Evolutionary conservation across 306 rosid genomes (phyloP).

Genomic region (Sicyos baderoa): DNA sequence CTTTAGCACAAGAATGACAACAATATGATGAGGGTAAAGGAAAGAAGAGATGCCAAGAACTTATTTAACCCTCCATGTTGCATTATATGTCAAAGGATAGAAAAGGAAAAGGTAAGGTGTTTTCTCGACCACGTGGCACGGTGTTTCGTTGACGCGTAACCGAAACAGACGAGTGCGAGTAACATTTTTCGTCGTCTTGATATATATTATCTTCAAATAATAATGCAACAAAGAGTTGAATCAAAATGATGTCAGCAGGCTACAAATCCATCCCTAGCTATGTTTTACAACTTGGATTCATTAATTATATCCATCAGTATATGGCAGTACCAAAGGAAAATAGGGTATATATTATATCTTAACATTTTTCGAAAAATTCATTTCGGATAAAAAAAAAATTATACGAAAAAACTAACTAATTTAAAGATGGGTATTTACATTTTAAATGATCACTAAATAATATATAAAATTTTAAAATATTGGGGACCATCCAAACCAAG

Average conservation of each 20-base stretch:
- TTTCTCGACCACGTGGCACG: slow-evolving; percentile 28
- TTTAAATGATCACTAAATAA: neutral
- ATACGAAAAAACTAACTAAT: no score
- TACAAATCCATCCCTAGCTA: neutral
- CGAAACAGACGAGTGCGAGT: no score
- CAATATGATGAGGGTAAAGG: slow-evolving; percentile 23
- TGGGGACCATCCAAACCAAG: slow-evolving; percentile 19
- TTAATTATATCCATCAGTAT: slow-evolving; percentile 4
- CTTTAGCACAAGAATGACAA: slow-evolving; percentile 23
- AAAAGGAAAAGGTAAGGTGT: slow-evolving; percentile 26
- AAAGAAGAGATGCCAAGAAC: slow-evolving; percentile 28
- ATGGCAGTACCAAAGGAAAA: slow-evolving; percentile 4
- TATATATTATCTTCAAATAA: neutral
- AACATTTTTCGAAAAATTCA: no score
- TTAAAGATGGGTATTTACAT: neutral
- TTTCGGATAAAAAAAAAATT: no score
- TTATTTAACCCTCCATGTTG: slow-evolving; percentile 13
- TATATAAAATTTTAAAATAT: neutral
- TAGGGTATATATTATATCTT: neutral
- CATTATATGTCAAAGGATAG: neutral
- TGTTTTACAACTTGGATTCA: slow-evolving; percentile 12
- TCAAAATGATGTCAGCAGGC: slow-evolving; percentile 2
- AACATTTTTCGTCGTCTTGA: neutral
- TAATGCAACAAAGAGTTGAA: slow-evolving; percentile 23
- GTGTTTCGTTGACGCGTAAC: no score